phyloP scores from a whole-genome alignment of 169 alveolate species.

The Plasmodium vinckei region DNA sequence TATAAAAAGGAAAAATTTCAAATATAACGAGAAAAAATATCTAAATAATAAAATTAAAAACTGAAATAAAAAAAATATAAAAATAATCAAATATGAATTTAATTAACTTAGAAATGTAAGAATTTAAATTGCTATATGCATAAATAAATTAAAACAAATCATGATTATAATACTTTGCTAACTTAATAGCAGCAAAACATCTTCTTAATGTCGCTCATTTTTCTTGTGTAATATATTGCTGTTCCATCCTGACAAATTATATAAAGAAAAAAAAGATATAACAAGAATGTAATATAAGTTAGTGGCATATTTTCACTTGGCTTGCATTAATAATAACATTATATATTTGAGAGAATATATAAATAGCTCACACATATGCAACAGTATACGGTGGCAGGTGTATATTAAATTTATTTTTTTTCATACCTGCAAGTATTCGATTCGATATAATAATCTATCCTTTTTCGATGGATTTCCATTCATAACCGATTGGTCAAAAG shows the following conservation, averaged over 20 bases:
- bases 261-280: neutral
- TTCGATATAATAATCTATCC: constrained; percentile 39
- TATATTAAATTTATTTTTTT: neutral
- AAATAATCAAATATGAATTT: too few relatives aligned
- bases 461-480: constrained; percentile 22
- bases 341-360: neutral
- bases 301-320: too few relatives aligned
- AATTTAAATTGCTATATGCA: too few relatives aligned
- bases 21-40: too few relatives aligned
- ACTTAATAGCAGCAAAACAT: constrained; percentile 38
- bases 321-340: too few relatives aligned
- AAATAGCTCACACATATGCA: neutral
- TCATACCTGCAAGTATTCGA: constrained; percentile 54
- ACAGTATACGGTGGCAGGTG: neutral
- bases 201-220: constrained; percentile 32
- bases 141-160: neutral
- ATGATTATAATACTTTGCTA: neutral
- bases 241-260: constrained; percentile 66
- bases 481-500: constrained; percentile 8
- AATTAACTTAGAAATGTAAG: too few relatives aligned
- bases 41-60: too few relatives aligned
- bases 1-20: too few relatives aligned
- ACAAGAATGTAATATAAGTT: neutral
- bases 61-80: too few relatives aligned
- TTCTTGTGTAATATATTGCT: constrained; percentile 63